Base-by-base conservation (phyloP, 441 rosid genomes). In the Brassica balearica region DNA sequence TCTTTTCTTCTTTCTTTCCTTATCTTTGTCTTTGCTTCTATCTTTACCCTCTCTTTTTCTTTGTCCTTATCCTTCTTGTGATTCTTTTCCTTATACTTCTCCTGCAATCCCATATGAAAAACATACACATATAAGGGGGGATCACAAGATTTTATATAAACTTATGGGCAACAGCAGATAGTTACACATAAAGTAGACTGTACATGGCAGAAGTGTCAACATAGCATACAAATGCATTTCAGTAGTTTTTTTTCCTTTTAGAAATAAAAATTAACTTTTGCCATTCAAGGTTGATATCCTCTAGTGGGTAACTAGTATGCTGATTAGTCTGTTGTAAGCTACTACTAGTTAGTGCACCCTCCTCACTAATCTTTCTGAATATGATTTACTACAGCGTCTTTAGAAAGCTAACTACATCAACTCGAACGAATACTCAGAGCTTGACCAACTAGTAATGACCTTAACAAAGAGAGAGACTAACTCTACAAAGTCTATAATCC, bases 21-120 rank as follows among this genome's bases (percentile, higher is more conserved):
- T 85, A 10, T 80, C 75, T 68, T 88, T 90, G 62, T 84, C 88
- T 81, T 84, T 87, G 38, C 86, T 86, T 78, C 84, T 83, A 62
- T 85, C 88, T 63, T 82, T 85, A 75, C 77, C 83, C 73, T 84
- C 88, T 71, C 61, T 86, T 78, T 87, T 66, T 85, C 88, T 71
- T 69, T 87, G 43, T 85, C 87, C 69, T 80, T 87, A 63, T 87
- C 89, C 69, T 86, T 90, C 73, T 85, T 88, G 62, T 79, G 84
- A 25, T 72, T 88, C 80, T 85, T 87, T 81, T 90, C 92, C 82
- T 82, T 88, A 48, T 62, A 68, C 73, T 87, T 88, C 84, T 87
- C 94, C 92, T 90, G 87, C 65, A 80, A 82, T 32, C 10, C 61
- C 71, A 48, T 25, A 32, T 10, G 48, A 32, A 59, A 78, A 55